Base-by-base conservation (phyloP, 2,329 filamentous ascomycete species). In the Pseudocercospora musae region DNA sequence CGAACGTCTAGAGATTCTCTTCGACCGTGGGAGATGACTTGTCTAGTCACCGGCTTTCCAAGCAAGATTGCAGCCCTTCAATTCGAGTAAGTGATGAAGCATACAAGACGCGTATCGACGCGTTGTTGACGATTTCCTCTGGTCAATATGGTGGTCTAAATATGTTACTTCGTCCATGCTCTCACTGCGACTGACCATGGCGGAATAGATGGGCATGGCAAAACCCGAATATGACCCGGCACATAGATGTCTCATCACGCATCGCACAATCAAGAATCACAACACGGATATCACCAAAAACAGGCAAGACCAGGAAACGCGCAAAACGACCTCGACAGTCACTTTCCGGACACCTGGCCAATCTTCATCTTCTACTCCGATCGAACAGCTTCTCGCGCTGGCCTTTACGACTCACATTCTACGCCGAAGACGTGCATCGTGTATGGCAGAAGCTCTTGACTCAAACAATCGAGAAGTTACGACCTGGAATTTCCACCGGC, bases 21-120 rank as follows among this genome's bases (percentile, higher is more conserved):
- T 64, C 84, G 91, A 46, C 95, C 95, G 0, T 98, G 95, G 92
- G 90, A 96, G 73, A 96, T 96, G 89, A 85, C 91, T 1, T 87
- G 87, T 44, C 81, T 97, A 5, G 89, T 98, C 1, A 90, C 90
- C 6, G 94, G 94, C 0, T 99, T 99, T 68, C 92, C 91, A 0
- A 94, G 90, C 68, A 89, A 89, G 71, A 86, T 94, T 37, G 92
- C 91, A 0, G 95, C 95, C 0, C 78, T 99, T 66, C 94, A 98
- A 73, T 98, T 99, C 73, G 94, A 98, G 89, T 95, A 82, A 74
- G 87, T 81, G n/a, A 18, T 58, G 15, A 21, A 27, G 2, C 4
- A 15, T 2, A 50, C 9, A 50, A 23, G 57, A n/a, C n/a, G 20
- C 23, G 57, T 52, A 4, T 37, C 15, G 18, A 29, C 27, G 11